A percentile compares a stretch with the other conserved stretches of the same genome.
Evolutionary conservation across 169 alveolate genomes (phyloP).

Genomic region (Cryptosporidium baileyi): DNA sequence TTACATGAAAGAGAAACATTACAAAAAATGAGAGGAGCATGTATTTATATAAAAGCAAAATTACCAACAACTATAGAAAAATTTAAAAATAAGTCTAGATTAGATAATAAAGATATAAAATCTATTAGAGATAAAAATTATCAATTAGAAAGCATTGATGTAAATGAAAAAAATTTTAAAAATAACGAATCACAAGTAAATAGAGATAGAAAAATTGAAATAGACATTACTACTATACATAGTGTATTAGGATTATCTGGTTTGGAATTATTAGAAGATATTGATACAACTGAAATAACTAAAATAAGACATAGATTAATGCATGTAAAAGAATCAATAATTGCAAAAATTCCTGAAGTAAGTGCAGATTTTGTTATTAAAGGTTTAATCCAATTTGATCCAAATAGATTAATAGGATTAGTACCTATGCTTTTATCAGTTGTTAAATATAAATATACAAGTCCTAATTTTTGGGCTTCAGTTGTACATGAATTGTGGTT

Average conservation of each 20-base stretch:
- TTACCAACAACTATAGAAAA: constrained; percentile 47
- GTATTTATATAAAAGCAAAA: constrained; percentile 59
- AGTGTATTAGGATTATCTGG: constrained; percentile 62
- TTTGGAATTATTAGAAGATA: constrained; percentile 37
- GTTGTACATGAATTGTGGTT: constrained; percentile 63
- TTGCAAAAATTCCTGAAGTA: constrained; percentile 30
- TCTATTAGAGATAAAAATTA: neutral
- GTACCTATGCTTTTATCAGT: constrained; percentile 55
- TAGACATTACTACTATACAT: constrained; percentile 57
- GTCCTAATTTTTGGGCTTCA: constrained; percentile 68
- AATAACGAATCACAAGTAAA: neutral
- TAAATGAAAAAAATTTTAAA: neutral
- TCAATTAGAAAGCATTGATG: neutral
- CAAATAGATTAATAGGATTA: constrained; percentile 55
- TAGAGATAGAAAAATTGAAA: constrained; percentile 55
- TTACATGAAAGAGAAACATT: constrained; percentile 47
- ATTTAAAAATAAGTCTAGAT: neutral
- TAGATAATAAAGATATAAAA: neutral
- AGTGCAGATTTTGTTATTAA: constrained; percentile 31
- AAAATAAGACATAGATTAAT: constrained; percentile 48
- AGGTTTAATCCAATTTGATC: constrained; percentile 40
- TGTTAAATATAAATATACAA: constrained; percentile 34
- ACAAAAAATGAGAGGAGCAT: constrained; percentile 61
- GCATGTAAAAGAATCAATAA: constrained; percentile 43
- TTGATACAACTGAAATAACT: constrained; percentile 53